phyloP scores from a whole-genome alignment of 1,139 yeast species.

The Geotrichum europaeum region DNA sequence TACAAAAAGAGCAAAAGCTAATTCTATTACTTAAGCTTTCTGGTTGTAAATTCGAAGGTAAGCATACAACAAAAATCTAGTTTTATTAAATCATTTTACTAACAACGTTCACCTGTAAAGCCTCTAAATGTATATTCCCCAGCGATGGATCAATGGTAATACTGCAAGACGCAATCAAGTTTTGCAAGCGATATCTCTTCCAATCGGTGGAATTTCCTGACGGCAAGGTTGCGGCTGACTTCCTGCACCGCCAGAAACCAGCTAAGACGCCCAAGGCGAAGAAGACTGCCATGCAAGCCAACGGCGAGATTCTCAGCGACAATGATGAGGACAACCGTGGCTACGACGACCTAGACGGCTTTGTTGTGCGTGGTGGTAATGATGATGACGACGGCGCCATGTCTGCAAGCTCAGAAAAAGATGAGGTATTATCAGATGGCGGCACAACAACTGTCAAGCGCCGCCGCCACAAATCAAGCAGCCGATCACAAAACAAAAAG shows the following conservation, averaged over 20 bases:
- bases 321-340: conserved; percentile 15
- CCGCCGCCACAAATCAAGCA: conserved; percentile 7
- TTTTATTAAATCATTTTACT: not conserved
- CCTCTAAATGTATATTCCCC: conserved; percentile 21
- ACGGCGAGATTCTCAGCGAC: conserved; percentile 15
- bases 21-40: conserved; percentile 29
- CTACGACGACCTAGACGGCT: conserved; percentile 20
- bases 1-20: conserved; percentile 29
- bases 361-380: conserved; percentile 24
- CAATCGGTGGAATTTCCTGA: conserved; percentile 40
- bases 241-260: conserved; percentile 20
- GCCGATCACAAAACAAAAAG: conserved; percentile 4
- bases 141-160: conserved; percentile 22
- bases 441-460: conserved; percentile 16
- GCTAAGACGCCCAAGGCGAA: conserved; percentile 2
- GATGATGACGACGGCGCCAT: conserved; percentile 17
- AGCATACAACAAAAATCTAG: not conserved
- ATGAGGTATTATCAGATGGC: conserved; percentile 11
- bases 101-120: conserved; percentile 4
- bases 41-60: conserved; percentile 24
- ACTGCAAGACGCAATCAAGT: conserved; percentile 26
- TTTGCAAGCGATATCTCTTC: conserved; percentile 33
- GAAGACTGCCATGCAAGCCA: conserved; percentile 19
- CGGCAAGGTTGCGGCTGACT: conserved; percentile 39
- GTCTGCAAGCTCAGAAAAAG: conserved; percentile 11